Conservation (phyloP, 306 rosid genomes). For the Quillaja saponaria region DNA sequence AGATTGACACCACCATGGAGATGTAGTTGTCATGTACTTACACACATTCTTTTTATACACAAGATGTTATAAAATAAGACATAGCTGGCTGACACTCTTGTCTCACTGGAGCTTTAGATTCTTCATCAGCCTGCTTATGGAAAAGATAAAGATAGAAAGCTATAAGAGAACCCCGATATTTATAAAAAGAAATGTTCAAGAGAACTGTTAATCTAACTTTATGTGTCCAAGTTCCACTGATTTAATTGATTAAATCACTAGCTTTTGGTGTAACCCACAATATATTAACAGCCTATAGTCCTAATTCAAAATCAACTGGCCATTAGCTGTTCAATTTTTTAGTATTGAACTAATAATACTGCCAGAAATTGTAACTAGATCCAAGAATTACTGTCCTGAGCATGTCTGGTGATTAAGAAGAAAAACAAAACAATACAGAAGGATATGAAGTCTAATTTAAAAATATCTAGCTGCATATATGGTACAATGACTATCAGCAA, state of each 20-base stretch:
- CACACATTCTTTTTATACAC: slow-evolving; percentile 13
- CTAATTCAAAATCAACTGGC: too few species aligned
- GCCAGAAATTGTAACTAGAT: slow-evolving; percentile 36
- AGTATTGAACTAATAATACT: background rate
- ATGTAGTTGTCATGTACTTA: background rate
- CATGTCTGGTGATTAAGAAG: slow-evolving; percentile 19
- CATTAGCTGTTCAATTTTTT: background rate
- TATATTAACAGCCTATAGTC: too few species aligned
- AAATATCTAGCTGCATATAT: too few species aligned
- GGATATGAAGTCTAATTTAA: slow-evolving; percentile 22
- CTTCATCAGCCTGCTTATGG: slow-evolving; percentile 51
- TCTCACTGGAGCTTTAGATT: slow-evolving; percentile 54
- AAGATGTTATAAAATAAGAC: slow-evolving; percentile 4
- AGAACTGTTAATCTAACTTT: background rate
- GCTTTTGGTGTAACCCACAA: too few species aligned
- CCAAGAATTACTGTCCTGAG: slow-evolving; percentile 21
- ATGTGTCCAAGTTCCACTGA: background rate
- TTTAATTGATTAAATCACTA: too few species aligned
- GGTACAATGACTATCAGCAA: slow-evolving; percentile 9
- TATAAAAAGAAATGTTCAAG: background rate
- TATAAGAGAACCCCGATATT: background rate
- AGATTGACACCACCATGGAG: too few species aligned
- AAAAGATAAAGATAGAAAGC: background rate
- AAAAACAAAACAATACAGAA: slow-evolving; percentile 4
- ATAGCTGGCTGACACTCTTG: background rate